A percentile compares a stretch with the other conserved stretches of the same genome.
Conservation (phyloP, 805 yeast species). For the Kluyveromyces starmeri region DNA sequence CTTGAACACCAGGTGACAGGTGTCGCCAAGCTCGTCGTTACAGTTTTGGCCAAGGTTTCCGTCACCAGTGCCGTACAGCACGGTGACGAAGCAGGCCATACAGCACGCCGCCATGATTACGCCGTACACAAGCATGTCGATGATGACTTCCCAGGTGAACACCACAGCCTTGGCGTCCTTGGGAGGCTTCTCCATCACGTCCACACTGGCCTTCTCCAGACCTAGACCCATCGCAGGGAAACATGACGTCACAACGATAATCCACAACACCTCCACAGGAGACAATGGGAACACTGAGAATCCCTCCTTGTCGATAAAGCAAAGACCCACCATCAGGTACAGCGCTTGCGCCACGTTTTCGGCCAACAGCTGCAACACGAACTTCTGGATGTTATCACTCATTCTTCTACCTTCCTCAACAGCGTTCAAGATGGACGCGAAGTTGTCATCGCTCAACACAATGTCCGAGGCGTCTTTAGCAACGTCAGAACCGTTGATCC, state of each 20-base stretch:
- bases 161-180: constrained; percentile 79
- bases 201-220: constrained; percentile 92
- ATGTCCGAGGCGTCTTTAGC: constrained; percentile 98
- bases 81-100: constrained; percentile 53
- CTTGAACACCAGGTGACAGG: constrained; percentile 57
- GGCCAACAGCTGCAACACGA: constrained; percentile 87
- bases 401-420: constrained; percentile 97
- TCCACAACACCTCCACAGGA: constrained; percentile 97
- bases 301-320: constrained; percentile 60
- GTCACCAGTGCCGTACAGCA: constrained; percentile 57
- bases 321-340: constrained; percentile 73
- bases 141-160: constrained; percentile 56
- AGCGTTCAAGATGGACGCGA: constrained; percentile 85
- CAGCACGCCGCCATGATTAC: constrained; percentile 65
- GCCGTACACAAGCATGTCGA: constrained; percentile 68
- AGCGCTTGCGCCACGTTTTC: constrained; percentile 90
- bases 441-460: constrained; percentile 94
- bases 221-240: constrained; percentile 98
- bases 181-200: constrained; percentile 92
- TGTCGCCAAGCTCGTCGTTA: constrained; percentile 38
- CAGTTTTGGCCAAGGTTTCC: constrained; percentile 61
- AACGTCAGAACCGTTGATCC: constrained; percentile 90
- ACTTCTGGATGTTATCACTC: constrained; percentile 88
- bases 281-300: constrained; percentile 84
- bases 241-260: constrained; percentile 94